Percentiles rank a stretch among this genome's conserved stretches.
Conservation (phyloP, 108 stramenopile species). For the Stephanodiscus triporus region DNA sequence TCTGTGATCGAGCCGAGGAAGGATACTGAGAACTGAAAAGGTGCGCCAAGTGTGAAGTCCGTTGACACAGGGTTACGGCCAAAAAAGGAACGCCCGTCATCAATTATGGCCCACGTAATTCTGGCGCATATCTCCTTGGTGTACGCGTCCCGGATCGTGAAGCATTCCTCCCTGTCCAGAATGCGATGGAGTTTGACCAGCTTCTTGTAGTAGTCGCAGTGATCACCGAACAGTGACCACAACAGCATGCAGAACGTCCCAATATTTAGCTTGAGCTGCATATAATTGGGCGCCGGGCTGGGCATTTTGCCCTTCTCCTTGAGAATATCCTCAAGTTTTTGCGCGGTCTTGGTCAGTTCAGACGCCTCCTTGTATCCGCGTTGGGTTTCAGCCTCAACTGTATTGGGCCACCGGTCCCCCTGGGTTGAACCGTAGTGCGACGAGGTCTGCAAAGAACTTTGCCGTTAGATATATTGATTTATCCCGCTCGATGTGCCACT, state of each 20-base stretch:
- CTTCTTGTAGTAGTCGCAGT: not conserved
- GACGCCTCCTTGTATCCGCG: not conserved
- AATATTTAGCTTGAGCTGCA: not conserved
- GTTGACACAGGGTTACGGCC: no score
- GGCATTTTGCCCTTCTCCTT: not conserved
- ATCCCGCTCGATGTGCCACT: no score
- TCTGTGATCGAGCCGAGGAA: not conserved
- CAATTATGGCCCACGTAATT: not conserved
- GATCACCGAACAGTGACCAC: not conserved
- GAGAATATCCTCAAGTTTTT: not conserved
- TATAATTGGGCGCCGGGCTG: not conserved
- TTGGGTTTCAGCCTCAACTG: no score
- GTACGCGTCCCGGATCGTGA: not conserved
- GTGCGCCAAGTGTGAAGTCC: no score
- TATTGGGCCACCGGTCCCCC: no score
- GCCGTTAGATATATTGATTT: no score
- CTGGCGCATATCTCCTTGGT: not conserved
- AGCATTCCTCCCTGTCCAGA: not conserved
- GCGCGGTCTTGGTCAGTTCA: not conserved
- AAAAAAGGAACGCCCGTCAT: slow-evolving; percentile 2
- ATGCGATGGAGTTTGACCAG: not conserved
- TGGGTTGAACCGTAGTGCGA: no score
- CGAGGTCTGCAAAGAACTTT: no score
- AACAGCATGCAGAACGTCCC: not conserved
- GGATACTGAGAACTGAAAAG: not conserved